Evolutionary conservation across 805 yeast genomes (phyloP).

Genomic region (Wickerhamiella alocasiicola): DNA sequence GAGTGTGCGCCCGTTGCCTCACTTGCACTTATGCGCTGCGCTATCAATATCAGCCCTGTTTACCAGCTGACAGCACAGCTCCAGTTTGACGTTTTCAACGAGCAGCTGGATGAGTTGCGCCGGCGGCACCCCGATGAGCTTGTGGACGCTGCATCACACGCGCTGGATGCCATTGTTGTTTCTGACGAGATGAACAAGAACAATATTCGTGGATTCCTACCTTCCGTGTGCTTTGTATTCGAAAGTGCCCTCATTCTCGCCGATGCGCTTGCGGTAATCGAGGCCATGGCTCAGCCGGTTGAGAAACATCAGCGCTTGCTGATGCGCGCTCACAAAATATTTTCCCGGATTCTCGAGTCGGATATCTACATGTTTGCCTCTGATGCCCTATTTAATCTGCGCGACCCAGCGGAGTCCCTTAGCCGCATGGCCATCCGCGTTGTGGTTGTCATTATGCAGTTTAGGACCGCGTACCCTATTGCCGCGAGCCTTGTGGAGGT

Average conservation of each 20-base stretch:
- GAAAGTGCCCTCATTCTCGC: conserved; percentile 29
- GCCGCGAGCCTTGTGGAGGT: not conserved
- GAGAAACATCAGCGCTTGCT: conserved; percentile 18
- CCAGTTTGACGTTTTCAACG: conserved; percentile 29
- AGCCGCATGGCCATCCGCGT: conserved; percentile 6
- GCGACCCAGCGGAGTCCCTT: conserved; percentile 8
- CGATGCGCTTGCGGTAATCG: conserved; percentile 21
- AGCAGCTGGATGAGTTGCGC: conserved; percentile 20
- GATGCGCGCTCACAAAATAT: conserved; percentile 17
- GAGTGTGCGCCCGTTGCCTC: conserved; percentile 33
- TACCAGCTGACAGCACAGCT: conserved; percentile 24
- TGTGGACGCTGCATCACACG: conserved; percentile 28
- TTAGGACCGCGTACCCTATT: conserved; percentile 4
- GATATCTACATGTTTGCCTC: conserved; percentile 5
- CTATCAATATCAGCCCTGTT: conserved; percentile 29
- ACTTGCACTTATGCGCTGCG: conserved; percentile 27
- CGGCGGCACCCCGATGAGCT: conserved; percentile 22
- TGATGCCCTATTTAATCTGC: not conserved
- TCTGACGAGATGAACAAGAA: conserved; percentile 29
- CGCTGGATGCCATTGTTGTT: conserved; percentile 29
- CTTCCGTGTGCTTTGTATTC: conserved; percentile 26
- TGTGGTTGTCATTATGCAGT: conserved; percentile 2
- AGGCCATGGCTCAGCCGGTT: conserved; percentile 13
- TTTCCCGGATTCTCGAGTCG: conserved; percentile 4
- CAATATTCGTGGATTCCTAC: conserved; percentile 27